phyloP scores from a whole-genome alignment of 768 basidiomycete genomes.

The Boletus rubescentipes region DNA sequence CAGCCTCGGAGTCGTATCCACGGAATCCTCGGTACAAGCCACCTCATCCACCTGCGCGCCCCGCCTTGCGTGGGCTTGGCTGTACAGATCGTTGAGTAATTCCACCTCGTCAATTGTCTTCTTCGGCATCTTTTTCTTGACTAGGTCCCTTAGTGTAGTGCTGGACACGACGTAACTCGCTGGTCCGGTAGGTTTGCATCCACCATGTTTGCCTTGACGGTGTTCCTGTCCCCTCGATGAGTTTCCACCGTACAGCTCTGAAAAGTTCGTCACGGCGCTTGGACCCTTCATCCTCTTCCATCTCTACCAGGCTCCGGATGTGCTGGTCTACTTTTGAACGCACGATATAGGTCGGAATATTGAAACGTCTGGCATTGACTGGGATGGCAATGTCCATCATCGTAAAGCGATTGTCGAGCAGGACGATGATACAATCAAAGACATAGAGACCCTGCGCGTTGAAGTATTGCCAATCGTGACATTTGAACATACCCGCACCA shows the following conservation, averaged over 20 bases:
- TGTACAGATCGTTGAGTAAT: constrained; percentile 12
- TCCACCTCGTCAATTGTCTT: constrained; percentile 16
- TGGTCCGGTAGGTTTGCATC: constrained; percentile 18
- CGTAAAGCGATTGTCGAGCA: background rate
- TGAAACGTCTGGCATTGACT: background rate
- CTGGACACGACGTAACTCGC: constrained; percentile 25
- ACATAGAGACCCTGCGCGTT: background rate
- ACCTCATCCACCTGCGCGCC: too few relatives aligned
- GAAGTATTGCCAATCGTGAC: background rate
- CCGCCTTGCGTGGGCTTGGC: constrained; percentile 6
- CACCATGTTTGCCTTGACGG: constrained; percentile 13
- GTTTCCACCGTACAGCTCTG: constrained; percentile 17
- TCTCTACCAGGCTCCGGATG: background rate
- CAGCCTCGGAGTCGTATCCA: background rate
- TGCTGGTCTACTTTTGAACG: background rate
- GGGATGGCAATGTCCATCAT: background rate
- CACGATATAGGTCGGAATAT: background rate
- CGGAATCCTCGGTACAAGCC: background rate
- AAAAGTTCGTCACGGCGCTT: background rate
- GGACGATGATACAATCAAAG: background rate
- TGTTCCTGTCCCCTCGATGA: constrained; percentile 20
- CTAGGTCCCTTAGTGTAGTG: constrained; percentile 8
- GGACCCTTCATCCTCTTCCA: background rate
- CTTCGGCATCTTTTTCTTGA: constrained; percentile 1
- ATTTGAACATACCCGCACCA: background rate